phyloP scores from a whole-genome alignment of 371 early-diverging fungal species.

The Apophysomyces variabilis region DNA sequence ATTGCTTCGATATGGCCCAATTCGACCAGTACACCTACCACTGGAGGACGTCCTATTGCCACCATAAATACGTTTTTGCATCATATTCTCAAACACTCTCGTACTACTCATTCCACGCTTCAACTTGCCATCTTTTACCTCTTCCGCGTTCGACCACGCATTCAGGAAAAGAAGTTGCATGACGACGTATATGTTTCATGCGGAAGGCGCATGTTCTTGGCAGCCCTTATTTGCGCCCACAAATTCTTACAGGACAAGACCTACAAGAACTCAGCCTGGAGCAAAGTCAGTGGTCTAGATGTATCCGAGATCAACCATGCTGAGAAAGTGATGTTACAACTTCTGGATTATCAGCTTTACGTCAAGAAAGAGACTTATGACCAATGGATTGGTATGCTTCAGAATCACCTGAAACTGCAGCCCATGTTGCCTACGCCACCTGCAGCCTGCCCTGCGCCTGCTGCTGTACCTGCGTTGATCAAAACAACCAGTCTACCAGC shows the following conservation, averaged over 20 bases:
- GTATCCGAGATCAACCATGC: slow-evolving; percentile 71
- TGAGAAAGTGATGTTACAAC: slow-evolving; percentile 68
- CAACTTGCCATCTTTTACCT: slow-evolving; percentile 75
- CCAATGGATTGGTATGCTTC: slow-evolving; percentile 42
- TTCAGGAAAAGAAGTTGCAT: slow-evolving; percentile 22
- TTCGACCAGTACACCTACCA: slow-evolving; percentile 45
- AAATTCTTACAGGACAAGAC: slow-evolving; percentile 78
- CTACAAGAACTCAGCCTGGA: slow-evolving; percentile 80
- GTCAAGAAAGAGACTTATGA: slow-evolving; percentile 62
- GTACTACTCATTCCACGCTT: slow-evolving; percentile 76
- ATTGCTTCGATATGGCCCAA: slow-evolving; percentile 62
- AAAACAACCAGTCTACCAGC: background rate
- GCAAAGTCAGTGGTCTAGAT: slow-evolving; percentile 72
- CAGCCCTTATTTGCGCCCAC: slow-evolving; percentile 74
- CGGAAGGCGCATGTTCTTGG: slow-evolving; percentile 80
- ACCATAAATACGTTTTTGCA: slow-evolving; percentile 71
- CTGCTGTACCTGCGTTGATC: no score
- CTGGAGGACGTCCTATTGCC: slow-evolving; percentile 35
- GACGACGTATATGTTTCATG: slow-evolving; percentile 47
- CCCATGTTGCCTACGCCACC: slow-evolving; percentile 8
- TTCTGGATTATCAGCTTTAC: slow-evolving; percentile 75
- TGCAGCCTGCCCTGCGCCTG: slow-evolving; percentile 14
- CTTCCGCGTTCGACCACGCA: slow-evolving; percentile 49
- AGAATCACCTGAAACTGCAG: slow-evolving; percentile 35
- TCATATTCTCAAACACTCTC: slow-evolving; percentile 74